phyloP scores from a whole-genome alignment of 2,329 filamentous ascomycete species.

The Teratosphaeriaceae sp. region DNA sequence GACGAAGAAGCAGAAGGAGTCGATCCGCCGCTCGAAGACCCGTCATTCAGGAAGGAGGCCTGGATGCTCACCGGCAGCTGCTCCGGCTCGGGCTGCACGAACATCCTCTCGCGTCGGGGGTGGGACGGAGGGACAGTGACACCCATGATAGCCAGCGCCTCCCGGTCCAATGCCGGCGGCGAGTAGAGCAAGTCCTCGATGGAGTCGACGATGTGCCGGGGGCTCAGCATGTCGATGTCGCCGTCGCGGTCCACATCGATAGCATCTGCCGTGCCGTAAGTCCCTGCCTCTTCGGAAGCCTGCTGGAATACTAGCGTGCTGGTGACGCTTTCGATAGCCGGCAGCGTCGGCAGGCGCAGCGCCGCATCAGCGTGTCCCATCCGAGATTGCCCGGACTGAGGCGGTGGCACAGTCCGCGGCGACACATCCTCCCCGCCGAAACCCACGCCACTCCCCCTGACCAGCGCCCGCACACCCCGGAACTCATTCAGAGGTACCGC shows the following conservation, averaged over 20 bases:
- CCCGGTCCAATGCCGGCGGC: neutral
- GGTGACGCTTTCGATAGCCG: neutral
- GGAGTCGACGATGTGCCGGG: neutral
- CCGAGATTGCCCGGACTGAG: neutral
- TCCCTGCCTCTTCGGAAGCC: too few species aligned
- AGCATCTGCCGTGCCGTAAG: too few species aligned
- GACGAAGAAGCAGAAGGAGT: too few species aligned
- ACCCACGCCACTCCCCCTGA: neutral
- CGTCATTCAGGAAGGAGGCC: too few species aligned
- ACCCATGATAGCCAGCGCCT: neutral
- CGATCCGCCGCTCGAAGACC: too few species aligned
- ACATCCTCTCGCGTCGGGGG: too few species aligned
- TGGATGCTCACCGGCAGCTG: neutral
- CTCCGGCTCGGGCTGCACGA: neutral
- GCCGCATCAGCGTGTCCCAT: neutral
- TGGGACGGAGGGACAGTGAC: too few species aligned
- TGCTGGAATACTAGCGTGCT: neutral
- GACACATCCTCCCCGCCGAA: neutral
- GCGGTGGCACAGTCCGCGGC: neutral
- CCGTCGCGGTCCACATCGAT: too few species aligned
- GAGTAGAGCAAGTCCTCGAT: slow-evolving; percentile 1
- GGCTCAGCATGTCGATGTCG: neutral
- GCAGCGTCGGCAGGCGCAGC: neutral
- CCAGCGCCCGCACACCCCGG: neutral
- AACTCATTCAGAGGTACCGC: neutral